Base-by-base conservation (phyloP, 495 filamentous ascomycete species). In the Trichocladium uniseriatum region DNA sequence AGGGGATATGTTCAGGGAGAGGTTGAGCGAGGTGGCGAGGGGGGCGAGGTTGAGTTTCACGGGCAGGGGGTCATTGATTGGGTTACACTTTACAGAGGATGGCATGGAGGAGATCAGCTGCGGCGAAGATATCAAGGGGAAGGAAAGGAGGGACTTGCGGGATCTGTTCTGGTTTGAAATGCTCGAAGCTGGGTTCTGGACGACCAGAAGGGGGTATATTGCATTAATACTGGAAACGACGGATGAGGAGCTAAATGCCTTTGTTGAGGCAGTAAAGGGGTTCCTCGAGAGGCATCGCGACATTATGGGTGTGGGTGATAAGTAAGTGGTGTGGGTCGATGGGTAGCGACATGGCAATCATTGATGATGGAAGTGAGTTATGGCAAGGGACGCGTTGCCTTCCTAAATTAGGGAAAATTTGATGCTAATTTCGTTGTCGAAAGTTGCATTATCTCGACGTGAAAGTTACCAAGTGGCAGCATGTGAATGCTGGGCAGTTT, bases 141-240 rank as follows among this genome's bases (percentile, higher is more conserved):
- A 54, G 28, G 63, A 69, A 41, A 60, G 58, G 28, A 11, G 15
- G 29, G 60, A 59, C 9, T 48, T 76, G 42, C 63, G 60, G 35
- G 70, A 74, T 45, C 38, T 78, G 27, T 69, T 78, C 21, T 76
- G 72, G 66, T 69, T 76, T 13, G 68, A 73, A 58, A 68, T 73
- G 59, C 45, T 78, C 40, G 63, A 71, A 43, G 59, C 63, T 16
- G 74, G 71, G 5, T 76, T 67, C 27, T 78, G 74, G 69, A 62
- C 72, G 8, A 60, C 68, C 14, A 59, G 65, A 28, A 54, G 71
- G 5, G 73, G 73, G 2, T 66, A 63, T 29, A 52, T 71, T 31
- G 63, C 69, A 13, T 48, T 78, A 53, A 69, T 69, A 18, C 45
- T 78, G 39, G 65, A 56, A 14, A 72, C 68, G 5, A 61, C 64